phyloP scores from a whole-genome alignment of 2,329 filamentous ascomycete genomes.

The Aspergillus brasiliensis region DNA sequence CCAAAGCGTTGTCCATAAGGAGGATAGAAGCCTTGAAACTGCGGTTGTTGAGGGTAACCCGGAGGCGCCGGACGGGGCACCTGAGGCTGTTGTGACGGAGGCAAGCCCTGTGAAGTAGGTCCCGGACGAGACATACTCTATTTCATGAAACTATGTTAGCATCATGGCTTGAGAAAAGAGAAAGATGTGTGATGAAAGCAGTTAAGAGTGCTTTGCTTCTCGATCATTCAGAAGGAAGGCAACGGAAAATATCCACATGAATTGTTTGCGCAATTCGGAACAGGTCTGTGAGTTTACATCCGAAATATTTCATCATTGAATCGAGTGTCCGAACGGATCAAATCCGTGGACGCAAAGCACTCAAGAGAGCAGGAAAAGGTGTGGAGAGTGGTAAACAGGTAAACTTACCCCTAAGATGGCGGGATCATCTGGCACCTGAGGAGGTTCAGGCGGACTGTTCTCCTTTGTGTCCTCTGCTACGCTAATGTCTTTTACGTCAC shows the following conservation, averaged over 20 bases:
- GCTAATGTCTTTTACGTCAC: slow-evolving; percentile 95
- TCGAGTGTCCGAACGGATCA: slow-evolving; percentile 11
- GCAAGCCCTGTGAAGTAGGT: slow-evolving; percentile 39
- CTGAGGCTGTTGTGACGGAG: slow-evolving; percentile 49
- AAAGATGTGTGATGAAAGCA: slow-evolving; percentile 4
- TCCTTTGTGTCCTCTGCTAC: slow-evolving; percentile 80
- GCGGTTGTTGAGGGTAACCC: slow-evolving; percentile 45
- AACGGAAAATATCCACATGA: slow-evolving; percentile 97
- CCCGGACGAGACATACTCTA: slow-evolving; percentile 49
- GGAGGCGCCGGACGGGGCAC: slow-evolving; percentile 37
- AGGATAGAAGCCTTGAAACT: slow-evolving; percentile 48
- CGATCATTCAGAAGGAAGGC: slow-evolving; percentile 93
- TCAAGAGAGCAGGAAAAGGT: background rate
- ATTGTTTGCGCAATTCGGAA: slow-evolving; percentile 84
- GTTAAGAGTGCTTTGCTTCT: slow-evolving; percentile 27
- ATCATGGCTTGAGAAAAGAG: background rate
- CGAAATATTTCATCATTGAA: slow-evolving; percentile 82
- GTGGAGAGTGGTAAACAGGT: background rate
- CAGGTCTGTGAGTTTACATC: slow-evolving; percentile 84
- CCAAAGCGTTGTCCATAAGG: slow-evolving; percentile 51
- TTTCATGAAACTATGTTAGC: slow-evolving; percentile 26
- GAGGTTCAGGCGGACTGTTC: slow-evolving; percentile 72
- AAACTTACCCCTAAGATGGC: slow-evolving; percentile 93
- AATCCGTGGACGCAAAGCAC: slow-evolving; percentile 13
- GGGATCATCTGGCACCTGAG: slow-evolving; percentile 86